Percentiles rank a stretch among this genome's conserved stretches.
Evolutionary conservation across 306 rosid species (phyloP).

Genomic region (Gillenia trifoliata): DNA sequence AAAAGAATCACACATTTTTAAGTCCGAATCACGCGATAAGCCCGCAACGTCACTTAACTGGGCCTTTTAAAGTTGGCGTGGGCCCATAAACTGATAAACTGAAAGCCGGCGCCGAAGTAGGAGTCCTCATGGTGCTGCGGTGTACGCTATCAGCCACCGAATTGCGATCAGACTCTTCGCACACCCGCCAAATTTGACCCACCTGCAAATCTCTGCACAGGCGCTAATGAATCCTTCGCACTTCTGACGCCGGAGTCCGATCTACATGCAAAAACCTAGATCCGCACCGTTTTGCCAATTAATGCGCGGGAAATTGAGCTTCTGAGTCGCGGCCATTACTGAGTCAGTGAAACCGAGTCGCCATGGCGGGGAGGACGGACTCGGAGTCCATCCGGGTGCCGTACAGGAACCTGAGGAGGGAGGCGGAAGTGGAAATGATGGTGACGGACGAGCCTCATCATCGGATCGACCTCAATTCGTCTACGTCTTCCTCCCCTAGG

Average conservation of each 20-base stretch:
- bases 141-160: slow-evolving; percentile 11
- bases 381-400: slow-evolving; percentile 68
- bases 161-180: slow-evolving; percentile 21
- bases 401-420: slow-evolving; percentile 60
- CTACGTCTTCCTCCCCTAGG: slow-evolving; percentile 25
- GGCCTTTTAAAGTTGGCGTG: background rate
- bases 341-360: slow-evolving; percentile 28
- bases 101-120: slow-evolving; percentile 10
- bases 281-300: background rate
- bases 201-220: background rate
- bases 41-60: background rate
- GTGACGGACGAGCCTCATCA: slow-evolving; percentile 40
- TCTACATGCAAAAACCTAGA: slow-evolving; percentile 3
- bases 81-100: slow-evolving; percentile 9
- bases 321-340: slow-evolving; percentile 6
- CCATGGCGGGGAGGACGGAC: slow-evolving; percentile 65
- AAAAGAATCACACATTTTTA: background rate
- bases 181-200: slow-evolving; percentile 51
- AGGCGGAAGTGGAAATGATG: slow-evolving; percentile 69
- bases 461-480: slow-evolving; percentile 45
- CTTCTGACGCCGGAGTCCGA: background rate
- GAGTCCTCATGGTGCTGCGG: slow-evolving; percentile 33
- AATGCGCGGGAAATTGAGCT: slow-evolving; percentile 21
- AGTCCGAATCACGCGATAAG: background rate
- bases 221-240: background rate